Evolutionary conservation across 225 moss, liverwort and hornwort genomes (phyloP).

Genomic region (Polytrichum commune): DNA sequence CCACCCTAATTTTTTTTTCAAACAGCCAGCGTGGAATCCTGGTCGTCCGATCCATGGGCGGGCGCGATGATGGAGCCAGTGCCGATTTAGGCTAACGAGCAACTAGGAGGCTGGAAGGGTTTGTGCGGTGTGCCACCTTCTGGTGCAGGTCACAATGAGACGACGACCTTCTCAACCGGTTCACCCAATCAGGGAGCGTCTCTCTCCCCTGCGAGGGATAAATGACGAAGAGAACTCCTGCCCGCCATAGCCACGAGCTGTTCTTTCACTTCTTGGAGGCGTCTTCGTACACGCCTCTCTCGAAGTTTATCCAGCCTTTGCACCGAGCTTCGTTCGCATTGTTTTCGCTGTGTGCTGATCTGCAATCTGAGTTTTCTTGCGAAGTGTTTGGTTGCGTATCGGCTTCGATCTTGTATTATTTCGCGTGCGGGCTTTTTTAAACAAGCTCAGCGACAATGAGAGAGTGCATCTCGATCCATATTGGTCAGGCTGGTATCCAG

Average conservation of each 20-base stretch:
- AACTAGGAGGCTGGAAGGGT: too few species aligned
- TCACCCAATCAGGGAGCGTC: background rate
- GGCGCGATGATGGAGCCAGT: too few species aligned
- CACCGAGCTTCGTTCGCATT: background rate
- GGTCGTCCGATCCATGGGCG: too few species aligned
- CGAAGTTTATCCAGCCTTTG: conserved; percentile 11
- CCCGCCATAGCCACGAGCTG: conserved; percentile 17
- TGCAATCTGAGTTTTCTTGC: background rate
- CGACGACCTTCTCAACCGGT: background rate
- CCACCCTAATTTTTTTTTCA: too few species aligned
- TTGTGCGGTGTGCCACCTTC: too few species aligned
- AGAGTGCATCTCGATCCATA: conserved; percentile 61
- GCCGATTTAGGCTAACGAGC: too few species aligned
- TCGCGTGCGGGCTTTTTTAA: background rate
- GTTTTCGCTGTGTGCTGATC: background rate
- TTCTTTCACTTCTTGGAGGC: conserved; percentile 22
- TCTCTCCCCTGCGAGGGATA: conserved; percentile 5
- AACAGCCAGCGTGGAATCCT: too few species aligned
- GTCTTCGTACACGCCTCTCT: conserved; percentile 20
- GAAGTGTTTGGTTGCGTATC: background rate
- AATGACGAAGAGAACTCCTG: too few species aligned
- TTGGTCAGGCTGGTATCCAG: conserved; percentile 61
- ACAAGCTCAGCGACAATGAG: conserved; percentile 41
- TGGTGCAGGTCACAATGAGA: too few species aligned
- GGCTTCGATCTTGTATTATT: background rate